phyloP scores from a whole-genome alignment of 1,284 basidiomycete species.

The Sporisorium graminicola region DNA sequence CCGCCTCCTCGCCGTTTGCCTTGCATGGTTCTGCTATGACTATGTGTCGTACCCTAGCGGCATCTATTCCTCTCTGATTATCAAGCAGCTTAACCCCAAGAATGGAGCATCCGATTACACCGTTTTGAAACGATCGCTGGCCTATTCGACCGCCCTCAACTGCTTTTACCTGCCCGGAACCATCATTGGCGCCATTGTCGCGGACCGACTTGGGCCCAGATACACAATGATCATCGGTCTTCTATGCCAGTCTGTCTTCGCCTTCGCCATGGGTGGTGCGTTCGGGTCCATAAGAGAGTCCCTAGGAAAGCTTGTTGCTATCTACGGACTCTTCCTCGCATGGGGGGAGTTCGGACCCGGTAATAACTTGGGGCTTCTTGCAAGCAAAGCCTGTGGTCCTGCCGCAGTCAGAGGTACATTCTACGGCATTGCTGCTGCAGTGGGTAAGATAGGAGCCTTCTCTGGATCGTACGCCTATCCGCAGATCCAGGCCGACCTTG shows the following conservation, averaged over 20 bases:
- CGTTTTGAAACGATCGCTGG: conserved; percentile 39
- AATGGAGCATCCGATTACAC: conserved; percentile 29
- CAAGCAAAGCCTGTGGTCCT: conserved; percentile 55
- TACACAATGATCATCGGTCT: conserved; percentile 63
- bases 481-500: conserved; percentile 49
- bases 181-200: conserved; percentile 80
- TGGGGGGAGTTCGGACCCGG: conserved; percentile 80
- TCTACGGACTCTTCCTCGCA: conserved; percentile 90
- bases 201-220: conserved; percentile 71
- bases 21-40: conserved; percentile 75
- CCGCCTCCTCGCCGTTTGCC: conserved; percentile 77
- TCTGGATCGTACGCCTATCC: conserved; percentile 60
- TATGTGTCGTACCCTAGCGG: conserved; percentile 71
- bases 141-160: conserved; percentile 71
- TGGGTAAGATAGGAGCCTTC: conserved; percentile 78
- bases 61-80: conserved; percentile 84
- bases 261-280: conserved; percentile 73
- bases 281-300: conserved; percentile 51
- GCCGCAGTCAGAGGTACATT: conserved; percentile 60
- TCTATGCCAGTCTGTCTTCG: conserved; percentile 70
- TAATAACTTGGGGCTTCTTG: conserved; percentile 64
- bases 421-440: conserved; percentile 75
- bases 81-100: conserved; percentile 75
- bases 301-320: conserved; percentile 74
- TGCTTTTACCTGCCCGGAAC: conserved; percentile 76